Evolutionary conservation across 2,329 filamentous ascomycete genomes (phyloP).

Genomic region (Cladosporium austrohemisphaericum): DNA sequence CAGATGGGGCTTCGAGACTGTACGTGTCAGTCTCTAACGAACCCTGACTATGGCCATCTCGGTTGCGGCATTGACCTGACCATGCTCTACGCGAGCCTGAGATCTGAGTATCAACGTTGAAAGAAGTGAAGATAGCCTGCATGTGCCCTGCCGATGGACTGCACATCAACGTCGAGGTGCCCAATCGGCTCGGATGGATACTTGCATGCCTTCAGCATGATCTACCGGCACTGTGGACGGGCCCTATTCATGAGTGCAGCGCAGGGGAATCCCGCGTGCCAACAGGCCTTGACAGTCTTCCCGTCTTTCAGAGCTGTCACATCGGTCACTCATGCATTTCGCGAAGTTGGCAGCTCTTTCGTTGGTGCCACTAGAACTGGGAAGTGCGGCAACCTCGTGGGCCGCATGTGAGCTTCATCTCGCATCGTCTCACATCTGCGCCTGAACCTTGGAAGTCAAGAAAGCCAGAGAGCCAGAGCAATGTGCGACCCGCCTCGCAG

Average conservation of each 20-base stretch:
- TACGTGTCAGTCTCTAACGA: not conserved
- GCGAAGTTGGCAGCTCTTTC: too few relatives aligned
- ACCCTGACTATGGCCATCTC: not conserved
- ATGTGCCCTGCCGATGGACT: too few relatives aligned
- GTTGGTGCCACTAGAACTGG: too few relatives aligned
- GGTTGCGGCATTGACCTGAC: not conserved
- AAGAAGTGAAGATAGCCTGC: too few relatives aligned
- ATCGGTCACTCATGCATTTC: too few relatives aligned
- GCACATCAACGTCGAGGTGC: too few relatives aligned
- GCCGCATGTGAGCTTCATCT: not conserved
- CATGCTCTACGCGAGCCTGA: too few relatives aligned
- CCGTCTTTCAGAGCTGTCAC: conserved; percentile 3
- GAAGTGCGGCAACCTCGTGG: not conserved
- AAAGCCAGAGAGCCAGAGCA: not conserved
- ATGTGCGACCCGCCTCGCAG: not conserved
- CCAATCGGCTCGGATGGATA: not conserved
- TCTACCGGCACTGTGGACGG: conserved; percentile 5
- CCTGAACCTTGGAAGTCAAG: not conserved
- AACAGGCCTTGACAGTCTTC: too few relatives aligned
- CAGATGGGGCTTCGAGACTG: not conserved
- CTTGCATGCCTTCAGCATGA: not conserved
- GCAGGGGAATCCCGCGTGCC: too few relatives aligned
- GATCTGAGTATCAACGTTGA: too few relatives aligned
- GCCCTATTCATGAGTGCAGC: too few relatives aligned
- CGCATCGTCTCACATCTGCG: not conserved